Base-by-base conservation (phyloP, 306 rosid genomes). In the Herpetospermum pedunculosum region DNA sequence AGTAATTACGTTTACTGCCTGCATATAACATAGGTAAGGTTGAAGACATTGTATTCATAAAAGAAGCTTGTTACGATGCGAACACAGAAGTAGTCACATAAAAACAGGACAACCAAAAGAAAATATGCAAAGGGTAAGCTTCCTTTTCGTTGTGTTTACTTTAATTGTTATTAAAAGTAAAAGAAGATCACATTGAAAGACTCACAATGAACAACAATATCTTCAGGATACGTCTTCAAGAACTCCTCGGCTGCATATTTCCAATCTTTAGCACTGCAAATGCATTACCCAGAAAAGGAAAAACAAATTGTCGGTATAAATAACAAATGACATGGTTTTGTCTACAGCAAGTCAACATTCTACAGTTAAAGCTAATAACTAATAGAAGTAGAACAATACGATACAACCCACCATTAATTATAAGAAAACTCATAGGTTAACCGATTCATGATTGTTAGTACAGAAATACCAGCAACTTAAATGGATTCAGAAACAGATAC, bases 171-270 rank as follows among this genome's bases (percentile, higher is more conserved):
- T 1, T 19, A 5, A 19, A 55, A 2, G 21, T 18, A 47, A 12
- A 25, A 54, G 65, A 60, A 53, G 23, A 46, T 12, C 44, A 6
- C 14, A 21, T 49, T 46, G 34, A 40, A 2, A 34, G 14, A 83
- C 97, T 89, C 83, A 92, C 98, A 90, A 74, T 92, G 98, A 78
- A 83, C 96, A 55, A 90, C 37, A 59, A 85, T 70, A 72, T 92
- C 95, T 10, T 87, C 78, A 1, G 96, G 97, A 62, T 79, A 87
- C 46, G 64, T 81, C 76, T 77, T 81, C 69, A 90, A 44, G 67
- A 90, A 81, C 88, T 85, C 88, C 70, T 86, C 79, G 11, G 96
- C 96, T 46, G 88, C 90, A 80, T 76, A 92, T 76, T 84, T 88
- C 96, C 98, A 92, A 86, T 90, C 75, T 41, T 86, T 75, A 50